Base-by-base conservation (phyloP, 805 yeast genomes). In the Spathaspora hagerdaliae region DNA sequence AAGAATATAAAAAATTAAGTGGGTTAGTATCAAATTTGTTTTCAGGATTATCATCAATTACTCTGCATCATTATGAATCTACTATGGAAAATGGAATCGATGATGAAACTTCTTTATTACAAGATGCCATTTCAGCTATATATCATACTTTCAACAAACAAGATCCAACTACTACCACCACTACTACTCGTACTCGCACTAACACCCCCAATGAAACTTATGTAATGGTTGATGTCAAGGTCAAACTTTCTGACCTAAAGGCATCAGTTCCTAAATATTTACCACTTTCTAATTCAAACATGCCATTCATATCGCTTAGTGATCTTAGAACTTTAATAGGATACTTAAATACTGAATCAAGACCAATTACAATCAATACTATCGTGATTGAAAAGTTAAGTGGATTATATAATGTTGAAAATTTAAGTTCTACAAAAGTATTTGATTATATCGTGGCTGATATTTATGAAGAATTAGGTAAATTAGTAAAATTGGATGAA, bases 151-250 rank as follows among this genome's bases (percentile, higher is more conserved):
- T 72, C 41, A 49, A 62, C 15, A 55, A 53, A 24, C 56, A 54
- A 19, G 51, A 52, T 45, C 34, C 50, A 31, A 32, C 13, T 5
- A 26, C 32, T 10, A 27, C 32, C 19, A 13, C 35, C 4, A n/a
- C 35, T 12, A 32, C n/a, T 32, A 11, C 33, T n/a, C 48, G 44
- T 32, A 19, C 4, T 19, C 24, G 24, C 27, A 15, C 36, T 36
- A 15, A 38, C 26, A 39, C 43, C 15, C 32, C 32, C 2, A 44
- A 42, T 9, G 40, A 37, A 15, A 14, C 42, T 54, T 87, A 87
- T 57, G 79, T 85, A 32, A 79, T 86, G 27, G 72, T 86, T 47
- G 87, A 85, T 58, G 73, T 83, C 51, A 83, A 79, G 51, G 72
- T 86, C 27, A 80, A 79, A 46, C 82, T 86, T 55, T 73, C 71